Evolutionary conservation across 176 grass and related monocot genomes (phyloP).

Genomic region (Carex myosuroides): DNA sequence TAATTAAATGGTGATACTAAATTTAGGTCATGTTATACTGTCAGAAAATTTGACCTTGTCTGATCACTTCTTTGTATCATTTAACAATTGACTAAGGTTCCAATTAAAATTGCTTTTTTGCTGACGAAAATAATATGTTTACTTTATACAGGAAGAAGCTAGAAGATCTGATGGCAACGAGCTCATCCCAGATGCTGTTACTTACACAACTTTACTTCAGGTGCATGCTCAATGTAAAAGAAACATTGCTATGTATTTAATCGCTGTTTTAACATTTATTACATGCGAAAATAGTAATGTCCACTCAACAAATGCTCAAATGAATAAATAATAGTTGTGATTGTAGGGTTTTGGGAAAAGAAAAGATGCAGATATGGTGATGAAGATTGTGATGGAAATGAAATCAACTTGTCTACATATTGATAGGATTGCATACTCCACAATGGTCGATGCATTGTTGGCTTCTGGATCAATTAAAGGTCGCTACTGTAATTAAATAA

Average conservation of each 20-base stretch:
- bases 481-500: conserved; percentile 18
- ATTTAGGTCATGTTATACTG: neutral
- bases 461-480: conserved; percentile 61
- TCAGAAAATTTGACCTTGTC: neutral
- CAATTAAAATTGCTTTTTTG: neutral
- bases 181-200: conserved; percentile 76
- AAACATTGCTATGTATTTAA: neutral
- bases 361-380: conserved; percentile 58
- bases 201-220: conserved; percentile 89
- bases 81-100: neutral
- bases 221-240: conserved; percentile 18
- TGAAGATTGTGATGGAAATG: conserved; percentile 85
- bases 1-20: neutral
- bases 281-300: neutral
- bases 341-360: conserved; percentile 65
- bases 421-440: conserved; percentile 81
- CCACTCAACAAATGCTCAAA: neutral
- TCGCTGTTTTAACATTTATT: neutral
- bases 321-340: conserved; percentile 32
- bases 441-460: conserved; percentile 78
- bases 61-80: neutral
- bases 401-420: conserved; percentile 56
- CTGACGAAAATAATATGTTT: neutral
- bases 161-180: conserved; percentile 36
- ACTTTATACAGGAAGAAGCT: conserved; percentile 62